These are phyloP conservation scores for Diplodia sapinea DNA, from an alignment of 2,329 filamentous ascomycete genomes.

Conservation along the genomic window DNA sequence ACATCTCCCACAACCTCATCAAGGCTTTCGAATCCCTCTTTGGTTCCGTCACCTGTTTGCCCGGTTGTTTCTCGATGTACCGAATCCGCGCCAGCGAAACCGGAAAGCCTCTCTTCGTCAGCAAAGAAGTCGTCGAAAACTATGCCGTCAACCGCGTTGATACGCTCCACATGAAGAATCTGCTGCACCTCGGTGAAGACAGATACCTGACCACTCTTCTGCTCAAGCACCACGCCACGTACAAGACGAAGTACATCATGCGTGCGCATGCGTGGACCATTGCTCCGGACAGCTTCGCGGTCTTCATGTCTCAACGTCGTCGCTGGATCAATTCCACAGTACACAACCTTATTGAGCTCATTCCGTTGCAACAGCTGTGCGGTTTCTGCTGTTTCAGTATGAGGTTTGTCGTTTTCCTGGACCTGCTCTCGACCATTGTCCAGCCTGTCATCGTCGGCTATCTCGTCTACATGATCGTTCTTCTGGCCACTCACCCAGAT, in stretches of 20 bases:
- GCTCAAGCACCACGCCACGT: constrained; percentile 87
- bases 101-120: constrained; percentile 95
- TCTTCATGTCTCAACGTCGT: constrained; percentile 97
- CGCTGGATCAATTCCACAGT: constrained; percentile 99
- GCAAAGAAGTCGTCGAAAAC: constrained; percentile 83
- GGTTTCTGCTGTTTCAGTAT: constrained; percentile 99
- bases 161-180: constrained; percentile 98
- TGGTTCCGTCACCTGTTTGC: constrained; percentile 94
- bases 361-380: constrained; percentile 90
- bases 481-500: constrained; percentile 56
- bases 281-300: constrained; percentile 88
- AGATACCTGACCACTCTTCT: constrained; percentile 94
- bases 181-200: constrained; percentile 96
- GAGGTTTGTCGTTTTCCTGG: constrained; percentile 96
- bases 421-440: constrained; percentile 88
- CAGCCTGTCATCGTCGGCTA: constrained; percentile 92
- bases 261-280: constrained; percentile 95
- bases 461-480: constrained; percentile 78
- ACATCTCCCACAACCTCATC: constrained; percentile 94
- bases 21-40: constrained; percentile 98
- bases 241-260: constrained; percentile 98
- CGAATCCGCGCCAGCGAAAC: constrained; percentile 92
- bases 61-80: constrained; percentile 99
- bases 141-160: constrained; percentile 96
- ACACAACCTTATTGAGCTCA: constrained; percentile 95